These are phyloP conservation scores for Lecanosticta acicola DNA, from an alignment of 2,329 filamentous ascomycete species.

Conservation along the genomic window DNA sequence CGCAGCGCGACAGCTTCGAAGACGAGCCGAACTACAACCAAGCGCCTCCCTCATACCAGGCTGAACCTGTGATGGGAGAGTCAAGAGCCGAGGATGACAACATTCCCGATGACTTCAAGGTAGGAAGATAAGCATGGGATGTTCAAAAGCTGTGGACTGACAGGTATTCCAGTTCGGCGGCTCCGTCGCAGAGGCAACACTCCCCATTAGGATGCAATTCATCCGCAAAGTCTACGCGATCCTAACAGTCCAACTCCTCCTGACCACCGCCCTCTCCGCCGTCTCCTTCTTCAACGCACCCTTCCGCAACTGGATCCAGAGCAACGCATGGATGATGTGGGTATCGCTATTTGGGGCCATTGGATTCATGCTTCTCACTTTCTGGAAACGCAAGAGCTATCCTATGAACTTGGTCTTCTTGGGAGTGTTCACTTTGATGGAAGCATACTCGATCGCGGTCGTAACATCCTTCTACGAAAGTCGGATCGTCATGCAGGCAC, in stretches of 20 bases:
- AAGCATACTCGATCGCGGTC: constrained; percentile 90
- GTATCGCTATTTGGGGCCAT: constrained; percentile 78
- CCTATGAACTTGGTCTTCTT: constrained; percentile 94
- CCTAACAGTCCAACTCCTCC: constrained; percentile 86
- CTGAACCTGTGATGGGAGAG: constrained; percentile 55
- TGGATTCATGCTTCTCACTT: constrained; percentile 79
- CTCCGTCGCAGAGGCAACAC: constrained; percentile 83
- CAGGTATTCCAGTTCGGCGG: constrained; percentile 66
- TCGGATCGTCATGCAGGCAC: constrained; percentile 79
- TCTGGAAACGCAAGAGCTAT: constrained; percentile 63
- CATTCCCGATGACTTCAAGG: constrained; percentile 95
- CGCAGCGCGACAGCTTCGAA: constrained; percentile 80
- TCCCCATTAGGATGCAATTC: constrained; percentile 84
- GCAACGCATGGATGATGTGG: constrained; percentile 78
- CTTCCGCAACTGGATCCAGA: constrained; percentile 85
- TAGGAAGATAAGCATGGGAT: constrained; percentile 28
- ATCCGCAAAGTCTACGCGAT: constrained; percentile 87
- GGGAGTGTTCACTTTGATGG: constrained; percentile 78
- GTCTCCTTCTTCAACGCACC: constrained; percentile 75
- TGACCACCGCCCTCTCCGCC: constrained; percentile 72
- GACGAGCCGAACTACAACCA: constrained; percentile 64
- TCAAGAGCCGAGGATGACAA: constrained; percentile 82
- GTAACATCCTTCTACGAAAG: constrained; percentile 86
- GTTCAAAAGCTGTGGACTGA: constrained; percentile 6
- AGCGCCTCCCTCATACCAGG: constrained; percentile 77